Evolutionary conservation across 2,329 filamentous ascomycete genomes (phyloP), one percentile per base, ranked within the genome.

Genomic region (Eurotiales sp.): DNA sequence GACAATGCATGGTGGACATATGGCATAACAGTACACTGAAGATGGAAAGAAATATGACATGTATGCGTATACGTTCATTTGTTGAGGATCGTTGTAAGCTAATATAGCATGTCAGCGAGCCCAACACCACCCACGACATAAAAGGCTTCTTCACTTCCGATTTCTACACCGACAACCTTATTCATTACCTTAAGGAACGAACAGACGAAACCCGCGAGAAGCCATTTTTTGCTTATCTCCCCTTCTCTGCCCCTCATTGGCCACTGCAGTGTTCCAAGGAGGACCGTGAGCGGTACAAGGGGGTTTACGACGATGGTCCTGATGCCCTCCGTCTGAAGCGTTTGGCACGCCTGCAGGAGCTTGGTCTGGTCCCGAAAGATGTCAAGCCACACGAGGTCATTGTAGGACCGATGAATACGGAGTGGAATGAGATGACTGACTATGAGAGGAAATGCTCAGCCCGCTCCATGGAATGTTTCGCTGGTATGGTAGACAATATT

Each of bases 211-310:
- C 68, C 8, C 66, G 69, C 17, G 62, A 67, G 46, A 63, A 71
- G 34, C 75, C 75, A 0, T 77, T 78, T 65, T 77, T 78, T 55
- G 72, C 67, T 2, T 78, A 76, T 54, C 67, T 73, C 1, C 69
- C 76, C 0, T 78, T 75, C 60, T 74, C 74, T 2, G 77, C 76
- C 5, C 76, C 77, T 0, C 77, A 80, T 58, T 80, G 77, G 76
- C 77, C 77, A 0, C 61, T 80, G 2, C 77, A 78, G 56, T 75
- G 72, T 4, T 73, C 76, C 1, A 68, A 72, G 46, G 67, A 77
- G 46, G 68, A 71, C 50, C 69, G 76, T 43, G 64, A 70, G 3
- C 71, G 77, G 53, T 80, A 80, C 59, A 64, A 70, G 25, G 77
- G 75, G 8, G 61, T 72, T 1, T 80, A 80, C 55, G 71, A 79